Evolutionary conservation across 306 rosid species (phyloP), one percentile per base, ranked within the genome.

Genomic region (Dalbergia cochinchinensis): DNA sequence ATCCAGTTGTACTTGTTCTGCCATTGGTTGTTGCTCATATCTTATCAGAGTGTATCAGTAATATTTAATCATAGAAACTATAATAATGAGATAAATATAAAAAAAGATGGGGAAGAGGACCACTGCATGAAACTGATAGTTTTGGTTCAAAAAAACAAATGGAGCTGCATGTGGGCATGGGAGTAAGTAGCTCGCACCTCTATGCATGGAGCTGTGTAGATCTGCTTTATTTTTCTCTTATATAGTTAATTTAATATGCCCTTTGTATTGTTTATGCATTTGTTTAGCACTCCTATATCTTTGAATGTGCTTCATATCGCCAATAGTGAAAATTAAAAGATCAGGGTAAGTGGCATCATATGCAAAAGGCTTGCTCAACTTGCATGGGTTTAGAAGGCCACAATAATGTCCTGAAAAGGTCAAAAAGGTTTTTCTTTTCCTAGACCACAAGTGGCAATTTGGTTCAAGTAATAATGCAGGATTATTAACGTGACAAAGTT

Each of bases 131-230:
- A 83, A 78, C 66, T 86, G 65, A 8, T 73, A 65, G 80, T 82
- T 83, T 83, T 74, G 59, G 44, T 72, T 77, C 76, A 83, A 71
- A 80, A 83, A 65, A 79, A 72, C 77, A 80, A 82, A 82, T 73
- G 50, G 85, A 78, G 78, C 13, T 82, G 93, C 94, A 89, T 90
- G 94, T 91, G 94, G 84, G 60, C 16, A 78, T 80, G 96, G 73
- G 79, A 81, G 60, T 50, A 41, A 80, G 77, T 55, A 89, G 90
- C 92, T 86, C 96, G 76, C 14, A 86, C 85, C 91, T 87, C 93
- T 65, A 91, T 80, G 93, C 87, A 71, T 87, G 74, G 80, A 83
- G 81, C 81, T 87, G 77, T 64, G 73, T 64, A 79, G 83, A 83
- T 78, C 73, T 80, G 65, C 82, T 69, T 83, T 84, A 69, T 59